phyloP scores from a whole-genome alignment of 495 filamentous ascomycete species.

The Polyplosphaeria fusca region DNA sequence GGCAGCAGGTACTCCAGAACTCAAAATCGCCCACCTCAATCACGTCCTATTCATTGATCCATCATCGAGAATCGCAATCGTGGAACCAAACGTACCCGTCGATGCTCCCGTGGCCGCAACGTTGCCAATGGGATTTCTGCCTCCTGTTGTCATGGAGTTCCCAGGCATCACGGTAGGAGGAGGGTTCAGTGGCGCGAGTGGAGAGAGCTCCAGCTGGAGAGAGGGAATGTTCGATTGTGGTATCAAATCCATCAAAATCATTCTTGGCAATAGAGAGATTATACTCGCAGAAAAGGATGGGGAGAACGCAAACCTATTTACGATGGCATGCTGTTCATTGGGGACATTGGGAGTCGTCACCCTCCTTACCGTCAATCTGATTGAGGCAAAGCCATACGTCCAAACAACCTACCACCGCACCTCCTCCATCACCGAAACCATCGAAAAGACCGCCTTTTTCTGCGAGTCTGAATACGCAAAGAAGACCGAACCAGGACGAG shows the following conservation, averaged over 20 bases:
- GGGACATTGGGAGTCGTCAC: constrained; percentile 2
- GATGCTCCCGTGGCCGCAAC: constrained; percentile 53
- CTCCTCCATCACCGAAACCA: neutral
- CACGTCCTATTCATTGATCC: constrained; percentile 39
- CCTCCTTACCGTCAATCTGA: constrained; percentile 31
- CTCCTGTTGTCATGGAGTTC: constrained; percentile 59
- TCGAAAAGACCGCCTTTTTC: neutral
- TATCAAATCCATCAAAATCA: constrained; percentile 54
- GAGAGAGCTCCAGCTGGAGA: constrained; percentile 54
- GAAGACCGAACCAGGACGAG: neutral
- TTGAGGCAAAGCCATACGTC: constrained; percentile 51
- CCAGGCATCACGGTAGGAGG: constrained; percentile 62
- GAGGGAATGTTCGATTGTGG: constrained; percentile 57
- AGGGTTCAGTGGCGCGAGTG: constrained; percentile 56
- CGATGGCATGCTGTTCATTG: neutral
- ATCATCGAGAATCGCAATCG: constrained; percentile 42
- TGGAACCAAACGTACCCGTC: constrained; percentile 63
- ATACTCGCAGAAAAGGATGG: constrained; percentile 37
- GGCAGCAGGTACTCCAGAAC: constrained; percentile 51
- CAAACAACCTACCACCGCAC: constrained; percentile 50
- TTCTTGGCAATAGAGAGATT: constrained; percentile 53
- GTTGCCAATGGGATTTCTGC: constrained; percentile 50
- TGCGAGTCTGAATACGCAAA: constrained; percentile 32
- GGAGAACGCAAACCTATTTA: neutral
- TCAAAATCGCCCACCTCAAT: constrained; percentile 40